Percentiles rank a stretch among this genome's conserved stretches.
Conservation (phyloP, 768 basidiomycete genomes). For the Tylopilus vinaceipallidus region DNA sequence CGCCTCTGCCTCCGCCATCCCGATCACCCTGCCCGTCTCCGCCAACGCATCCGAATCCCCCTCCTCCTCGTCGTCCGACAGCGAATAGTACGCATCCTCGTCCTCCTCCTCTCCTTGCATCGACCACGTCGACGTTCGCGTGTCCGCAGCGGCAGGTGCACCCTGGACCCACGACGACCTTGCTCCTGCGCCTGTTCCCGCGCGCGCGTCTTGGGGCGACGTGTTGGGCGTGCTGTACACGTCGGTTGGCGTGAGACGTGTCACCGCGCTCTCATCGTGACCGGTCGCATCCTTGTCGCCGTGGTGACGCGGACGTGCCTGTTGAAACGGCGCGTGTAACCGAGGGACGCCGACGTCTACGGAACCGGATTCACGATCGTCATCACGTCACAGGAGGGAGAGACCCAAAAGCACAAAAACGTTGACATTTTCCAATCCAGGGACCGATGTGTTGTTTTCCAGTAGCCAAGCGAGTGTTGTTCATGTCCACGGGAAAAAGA, state of each 20-base stretch:
- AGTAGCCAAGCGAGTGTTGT: too few species aligned
- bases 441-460: conserved; percentile 6
- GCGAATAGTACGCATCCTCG: conserved; percentile 33
- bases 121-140: conserved; percentile 10
- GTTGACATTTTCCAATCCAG: background rate
- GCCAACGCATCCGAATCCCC: conserved; percentile 15
- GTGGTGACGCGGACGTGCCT: background rate
- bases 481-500: background rate
- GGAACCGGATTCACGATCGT: conserved; percentile 5
- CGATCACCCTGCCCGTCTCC: conserved; percentile 73
- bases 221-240: conserved; percentile 25
- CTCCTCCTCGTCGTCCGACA: conserved; percentile 28
- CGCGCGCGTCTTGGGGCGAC: conserved; percentile 17
- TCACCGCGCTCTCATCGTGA: conserved; percentile 1
- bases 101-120: conserved; percentile 31
- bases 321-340: too few species aligned
- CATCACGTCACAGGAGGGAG: conserved; percentile 8
- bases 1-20: conserved; percentile 85
- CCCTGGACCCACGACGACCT: too few species aligned
- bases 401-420: background rate
- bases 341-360: too few species aligned
- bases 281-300: background rate
- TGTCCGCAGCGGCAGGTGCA: too few species aligned
- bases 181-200: too few species aligned
- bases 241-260: conserved; percentile 13